Percentiles rank a stretch among this genome's conserved stretches.
These are phyloP conservation scores for Cyberlindnera maritima DNA, from an alignment of 805 yeast genomes.

Conservation along the genomic window DNA sequence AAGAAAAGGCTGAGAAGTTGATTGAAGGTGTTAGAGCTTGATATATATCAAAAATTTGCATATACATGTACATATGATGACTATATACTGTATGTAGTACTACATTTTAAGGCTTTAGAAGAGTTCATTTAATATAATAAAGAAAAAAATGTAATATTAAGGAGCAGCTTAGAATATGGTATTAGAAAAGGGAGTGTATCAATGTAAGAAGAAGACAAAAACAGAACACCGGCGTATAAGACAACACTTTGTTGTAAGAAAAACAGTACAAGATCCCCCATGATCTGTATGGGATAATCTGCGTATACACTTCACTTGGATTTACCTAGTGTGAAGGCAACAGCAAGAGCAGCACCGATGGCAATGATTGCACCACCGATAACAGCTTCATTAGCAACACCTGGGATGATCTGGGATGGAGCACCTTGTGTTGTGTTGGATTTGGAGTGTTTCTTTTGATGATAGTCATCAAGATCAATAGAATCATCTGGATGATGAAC, in stretches of 20 bases:
- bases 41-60: background rate
- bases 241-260: too few species aligned
- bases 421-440: too few species aligned
- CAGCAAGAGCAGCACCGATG: slow-evolving; percentile 55
- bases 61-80: slow-evolving; percentile 3
- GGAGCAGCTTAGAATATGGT: too few species aligned
- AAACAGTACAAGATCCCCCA: too few species aligned
- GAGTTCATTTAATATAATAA: background rate
- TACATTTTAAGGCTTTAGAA: too few species aligned
- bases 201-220: too few species aligned
- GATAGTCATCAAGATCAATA: slow-evolving; percentile 28
- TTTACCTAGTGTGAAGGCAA: slow-evolving; percentile 53
- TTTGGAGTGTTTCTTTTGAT: slow-evolving; percentile 18
- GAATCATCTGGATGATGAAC: slow-evolving; percentile 64
- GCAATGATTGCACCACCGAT: slow-evolving; percentile 63
- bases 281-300: too few species aligned
- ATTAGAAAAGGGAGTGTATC: background rate
- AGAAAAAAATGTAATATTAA: too few species aligned
- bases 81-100: too few species aligned
- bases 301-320: slow-evolving; percentile 5
- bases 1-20: slow-evolving; percentile 21
- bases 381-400: slow-evolving; percentile 57
- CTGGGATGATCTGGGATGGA: slow-evolving; percentile 37
- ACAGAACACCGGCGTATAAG: too few species aligned
- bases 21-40: slow-evolving; percentile 23